Evolutionary conservation across 2,329 filamentous ascomycete genomes (phyloP).

Genomic region (Xylaria sp.): DNA sequence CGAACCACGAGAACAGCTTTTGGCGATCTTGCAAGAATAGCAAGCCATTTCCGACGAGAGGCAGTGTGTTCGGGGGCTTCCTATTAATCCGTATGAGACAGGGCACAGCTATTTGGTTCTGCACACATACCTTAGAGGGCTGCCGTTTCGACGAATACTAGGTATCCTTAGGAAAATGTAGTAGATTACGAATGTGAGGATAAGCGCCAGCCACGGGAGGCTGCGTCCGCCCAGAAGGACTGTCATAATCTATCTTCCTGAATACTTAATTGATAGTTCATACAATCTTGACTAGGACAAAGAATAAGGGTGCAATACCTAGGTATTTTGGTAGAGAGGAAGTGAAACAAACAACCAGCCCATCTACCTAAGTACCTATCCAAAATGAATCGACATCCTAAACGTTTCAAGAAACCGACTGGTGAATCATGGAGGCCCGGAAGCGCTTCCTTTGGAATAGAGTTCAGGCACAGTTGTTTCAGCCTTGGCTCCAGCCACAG

Average conservation of each 20-base stretch:
- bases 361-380: not conserved
- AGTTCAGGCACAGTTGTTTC: not conserved
- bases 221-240: constrained; percentile 40
- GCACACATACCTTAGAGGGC: constrained; percentile 48
- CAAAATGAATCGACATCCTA: not conserved
- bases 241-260: constrained; percentile 34
- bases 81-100: constrained; percentile 46
- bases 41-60: constrained; percentile 70
- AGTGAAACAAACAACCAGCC: constrained; percentile 6
- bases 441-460: not conserved
- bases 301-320: not conserved
- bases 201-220: constrained; percentile 37
- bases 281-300: not conserved
- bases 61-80: constrained; percentile 62
- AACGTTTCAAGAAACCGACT: constrained; percentile 9
- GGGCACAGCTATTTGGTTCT: not conserved
- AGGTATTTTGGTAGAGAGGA: not conserved
- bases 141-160: constrained; percentile 47
- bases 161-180: constrained; percentile 42
- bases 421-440: constrained; percentile 26
- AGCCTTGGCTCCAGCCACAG: not conserved
- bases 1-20: constrained; percentile 71
- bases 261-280: too few species aligned
- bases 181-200: constrained; percentile 42
- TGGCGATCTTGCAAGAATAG: constrained; percentile 69